These are phyloP conservation scores for Saccharomyces pastorianus DNA, from an alignment of 1,139 yeast genomes.

Conservation along the genomic window DNA sequence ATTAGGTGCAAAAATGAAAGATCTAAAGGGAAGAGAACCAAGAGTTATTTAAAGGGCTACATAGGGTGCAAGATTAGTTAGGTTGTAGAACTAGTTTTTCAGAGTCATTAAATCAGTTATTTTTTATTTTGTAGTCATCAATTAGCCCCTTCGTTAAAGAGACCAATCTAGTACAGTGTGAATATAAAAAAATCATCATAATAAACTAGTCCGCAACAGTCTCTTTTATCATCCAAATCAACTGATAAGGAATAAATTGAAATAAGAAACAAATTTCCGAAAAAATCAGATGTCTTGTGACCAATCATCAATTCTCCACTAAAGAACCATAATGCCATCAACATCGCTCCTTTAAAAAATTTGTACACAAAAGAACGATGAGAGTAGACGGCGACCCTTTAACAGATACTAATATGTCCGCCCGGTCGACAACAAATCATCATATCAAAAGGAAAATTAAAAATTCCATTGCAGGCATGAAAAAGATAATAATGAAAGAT, in stretches of 20 bases:
- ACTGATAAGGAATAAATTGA: conserved; percentile 2
- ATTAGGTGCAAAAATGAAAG: not conserved
- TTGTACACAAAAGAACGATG: conserved; percentile 31
- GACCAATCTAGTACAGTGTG: conserved; percentile 33
- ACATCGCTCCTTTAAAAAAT: conserved; percentile 27
- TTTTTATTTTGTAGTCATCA: conserved; percentile 30
- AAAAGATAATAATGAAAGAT: conserved; percentile 3
- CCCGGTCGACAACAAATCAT: conserved; percentile 36
- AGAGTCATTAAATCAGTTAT: conserved; percentile 37
- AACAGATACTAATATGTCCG: conserved; percentile 34
- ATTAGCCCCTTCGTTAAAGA: conserved; percentile 20
- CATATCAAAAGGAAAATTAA: conserved; percentile 15
- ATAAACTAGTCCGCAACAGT: not conserved
- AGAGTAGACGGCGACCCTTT: conserved; percentile 19
- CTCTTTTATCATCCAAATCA: not conserved
- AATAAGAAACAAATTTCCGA: conserved; percentile 1
- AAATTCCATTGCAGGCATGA: not conserved
- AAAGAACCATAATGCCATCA: conserved; percentile 14
- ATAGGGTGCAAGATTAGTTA: not conserved
- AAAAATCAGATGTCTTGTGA: conserved; percentile 33
- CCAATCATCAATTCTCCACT: conserved; percentile 34
- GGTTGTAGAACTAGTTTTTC: conserved; percentile 11
- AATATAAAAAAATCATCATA: conserved; percentile 31
- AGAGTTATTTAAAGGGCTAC: not conserved
- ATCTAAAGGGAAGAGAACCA: not conserved